Conservation (phyloP, 352 stramenopile species). For the Phytopythium delawarense region DNA sequence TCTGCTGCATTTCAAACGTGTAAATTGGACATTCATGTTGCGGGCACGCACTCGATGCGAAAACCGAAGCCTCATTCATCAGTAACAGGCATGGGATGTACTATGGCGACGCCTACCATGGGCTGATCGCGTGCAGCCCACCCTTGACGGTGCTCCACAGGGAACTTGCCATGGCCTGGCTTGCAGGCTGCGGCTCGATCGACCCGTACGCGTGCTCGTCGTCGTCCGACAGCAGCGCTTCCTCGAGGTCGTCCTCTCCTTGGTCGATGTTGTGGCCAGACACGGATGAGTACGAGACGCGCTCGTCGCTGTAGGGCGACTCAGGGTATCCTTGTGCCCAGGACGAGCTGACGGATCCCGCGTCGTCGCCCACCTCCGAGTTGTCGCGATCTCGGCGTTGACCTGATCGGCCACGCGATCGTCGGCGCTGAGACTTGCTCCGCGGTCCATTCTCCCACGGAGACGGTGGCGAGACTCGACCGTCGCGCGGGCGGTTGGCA, state of each 20-base stretch:
- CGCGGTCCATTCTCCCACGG: constrained; percentile 3
- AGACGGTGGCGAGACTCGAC: constrained; percentile 9
- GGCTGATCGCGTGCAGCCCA: constrained; percentile 60
- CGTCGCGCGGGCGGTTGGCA: constrained; percentile 66
- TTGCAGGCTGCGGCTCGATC: constrained; percentile 25
- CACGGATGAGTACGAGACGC: constrained; percentile 19
- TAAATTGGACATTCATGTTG: constrained; percentile 1
- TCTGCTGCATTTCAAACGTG: neutral
- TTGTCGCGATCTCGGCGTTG: constrained; percentile 15
- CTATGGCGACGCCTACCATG: constrained; percentile 38
- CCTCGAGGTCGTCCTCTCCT: constrained; percentile 53
- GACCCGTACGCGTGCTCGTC: constrained; percentile 70
- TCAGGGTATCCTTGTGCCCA: constrained; percentile 22
- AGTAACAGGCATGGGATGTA: neutral
- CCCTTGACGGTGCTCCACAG: constrained; percentile 54
- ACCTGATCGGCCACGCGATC: constrained; percentile 14
- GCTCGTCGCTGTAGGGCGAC: constrained; percentile 27
- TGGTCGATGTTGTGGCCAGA: constrained; percentile 9
- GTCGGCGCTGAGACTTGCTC: constrained; percentile 9
- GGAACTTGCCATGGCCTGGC: constrained; percentile 10
- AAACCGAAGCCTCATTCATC: neutral
- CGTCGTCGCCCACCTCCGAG: constrained; percentile 11
- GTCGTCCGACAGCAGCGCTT: constrained; percentile 63
- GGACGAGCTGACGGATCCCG: constrained; percentile 16
- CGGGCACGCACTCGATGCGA: neutral